These are phyloP conservation scores for Steccherinum ochraceum DNA, from an alignment of 768 basidiomycete species.

Conservation along the genomic window DNA sequence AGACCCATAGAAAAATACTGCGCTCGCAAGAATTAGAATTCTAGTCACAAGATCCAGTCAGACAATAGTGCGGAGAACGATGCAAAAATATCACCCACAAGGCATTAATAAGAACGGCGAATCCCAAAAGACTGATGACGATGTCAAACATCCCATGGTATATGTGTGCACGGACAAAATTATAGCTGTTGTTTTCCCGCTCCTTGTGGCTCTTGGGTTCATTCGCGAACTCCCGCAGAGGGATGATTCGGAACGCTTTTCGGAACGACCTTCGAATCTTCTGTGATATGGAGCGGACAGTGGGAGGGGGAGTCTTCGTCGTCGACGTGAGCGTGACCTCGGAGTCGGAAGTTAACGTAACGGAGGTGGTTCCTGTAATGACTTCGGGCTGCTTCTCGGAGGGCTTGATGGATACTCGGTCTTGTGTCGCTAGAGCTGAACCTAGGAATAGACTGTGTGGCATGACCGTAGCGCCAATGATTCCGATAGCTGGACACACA, in stretches of 20 bases:
- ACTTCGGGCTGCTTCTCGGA: not conserved
- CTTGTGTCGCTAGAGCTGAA: conserved; percentile 76
- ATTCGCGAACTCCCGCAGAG: conserved; percentile 21
- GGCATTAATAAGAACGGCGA: conserved; percentile 87
- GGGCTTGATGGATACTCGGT: conserved; percentile 40
- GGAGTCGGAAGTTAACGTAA: not conserved
- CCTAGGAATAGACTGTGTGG: conserved; percentile 87
- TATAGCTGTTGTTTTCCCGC: conserved; percentile 26
- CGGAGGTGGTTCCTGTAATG: not conserved
- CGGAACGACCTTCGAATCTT: conserved; percentile 1
- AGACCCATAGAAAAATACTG: conserved; percentile 66
- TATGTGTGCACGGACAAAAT: conserved; percentile 34
- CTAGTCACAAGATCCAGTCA: too few species aligned
- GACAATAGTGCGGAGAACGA: not conserved
- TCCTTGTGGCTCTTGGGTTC: conserved; percentile 37
- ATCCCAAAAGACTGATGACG: conserved; percentile 58
- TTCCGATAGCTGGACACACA: conserved; percentile 46
- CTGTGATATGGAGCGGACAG: not conserved
- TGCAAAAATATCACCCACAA: conserved; percentile 57
- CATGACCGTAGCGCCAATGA: conserved; percentile 84
- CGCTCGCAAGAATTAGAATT: conserved; percentile 76
- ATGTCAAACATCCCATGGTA: conserved; percentile 42
- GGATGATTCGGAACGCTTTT: conserved; percentile 19
- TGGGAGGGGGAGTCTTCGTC: not conserved
- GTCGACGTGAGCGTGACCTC: not conserved